Percentiles rank a stretch among this genome's conserved stretches.
Conservation (phyloP, 148 eudicot genomes). For the Diospyros lotus region DNA sequence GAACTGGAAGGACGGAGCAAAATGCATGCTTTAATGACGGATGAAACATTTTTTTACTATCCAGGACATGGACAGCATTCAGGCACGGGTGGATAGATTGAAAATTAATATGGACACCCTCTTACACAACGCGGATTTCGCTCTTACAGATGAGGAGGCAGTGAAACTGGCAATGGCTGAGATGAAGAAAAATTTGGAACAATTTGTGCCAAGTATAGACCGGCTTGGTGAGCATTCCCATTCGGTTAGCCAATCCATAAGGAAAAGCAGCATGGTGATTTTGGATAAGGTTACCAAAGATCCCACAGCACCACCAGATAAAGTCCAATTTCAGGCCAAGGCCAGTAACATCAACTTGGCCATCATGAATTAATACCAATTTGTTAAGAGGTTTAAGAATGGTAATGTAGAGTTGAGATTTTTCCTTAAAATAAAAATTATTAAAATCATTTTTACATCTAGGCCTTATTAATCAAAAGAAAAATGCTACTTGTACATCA, state of each 20-base stretch:
- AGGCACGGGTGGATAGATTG: slow-evolving; percentile 47
- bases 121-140: slow-evolving; percentile 55
- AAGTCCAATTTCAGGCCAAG: no score
- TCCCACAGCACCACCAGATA: slow-evolving; percentile 18
- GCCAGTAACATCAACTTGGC: no score
- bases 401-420: no score
- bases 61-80: slow-evolving; percentile 58
- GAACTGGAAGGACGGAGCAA: slow-evolving; percentile 53
- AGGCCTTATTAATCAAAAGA: no score
- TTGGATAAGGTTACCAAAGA: slow-evolving; percentile 58
- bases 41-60: slow-evolving; percentile 47
- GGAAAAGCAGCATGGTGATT: slow-evolving; percentile 63
- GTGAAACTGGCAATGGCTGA: slow-evolving; percentile 59
- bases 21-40: slow-evolving; percentile 41
- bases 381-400: no score
- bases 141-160: slow-evolving; percentile 35
- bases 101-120: slow-evolving; percentile 54
- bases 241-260: slow-evolving; percentile 55
- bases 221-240: slow-evolving; percentile 49
- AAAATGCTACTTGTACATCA: no score
- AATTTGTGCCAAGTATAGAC: slow-evolving; percentile 47
- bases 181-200: slow-evolving; percentile 50
- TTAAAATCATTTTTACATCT: no score
- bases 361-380: no score
- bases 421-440: no score